Evolutionary conservation across 2,329 filamentous ascomycete genomes (phyloP), one percentile per base, ranked within the genome.

Genomic region (Camptophora hylomeconis): DNA sequence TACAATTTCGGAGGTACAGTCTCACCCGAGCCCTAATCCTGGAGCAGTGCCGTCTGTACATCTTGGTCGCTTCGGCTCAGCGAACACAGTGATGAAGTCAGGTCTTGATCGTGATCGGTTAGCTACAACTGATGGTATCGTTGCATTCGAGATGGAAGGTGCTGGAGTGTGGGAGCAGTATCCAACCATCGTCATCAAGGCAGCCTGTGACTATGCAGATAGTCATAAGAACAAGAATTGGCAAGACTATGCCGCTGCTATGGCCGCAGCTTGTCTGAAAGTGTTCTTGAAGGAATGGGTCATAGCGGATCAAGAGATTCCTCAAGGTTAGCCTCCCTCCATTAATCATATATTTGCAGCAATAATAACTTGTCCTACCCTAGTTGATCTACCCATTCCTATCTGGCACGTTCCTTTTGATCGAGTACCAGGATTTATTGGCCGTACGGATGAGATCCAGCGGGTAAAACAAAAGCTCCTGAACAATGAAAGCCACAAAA

Each of bases 1-100:
- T 13, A n/a, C n/a, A n/a, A n/a, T n/a, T n/a, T n/a, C n/a, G n/a
- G n/a, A n/a, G n/a, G n/a, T n/a, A n/a, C n/a, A n/a, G n/a, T n/a
- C n/a, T n/a, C n/a, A n/a, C n/a, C n/a, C n/a, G n/a, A n/a, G n/a
- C n/a, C n/a, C n/a, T n/a, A n/a, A n/a, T n/a, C n/a, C n/a, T n/a
- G n/a, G n/a, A n/a, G n/a, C n/a, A n/a, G n/a, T 20, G 12, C 49
- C 50, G 17, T 33, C 7, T 0, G 32, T 61, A 0, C 52, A 57
- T 25, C 40, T 61, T 17, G 58, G 59, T 0, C 29, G 36, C 0
- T 47, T 62, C 2, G 58, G 47, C 3, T 60, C 55, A 1, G 55
- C 49, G 9, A 50, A 62, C 26, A 46, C 43, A 2, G 53, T 63
- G 1, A 54, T 65, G 34, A 59, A 56, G 23, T 52, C 51, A 8